Base-by-base conservation (phyloP, 768 basidiomycete species). In the Psilocybe subaeruginosa region DNA sequence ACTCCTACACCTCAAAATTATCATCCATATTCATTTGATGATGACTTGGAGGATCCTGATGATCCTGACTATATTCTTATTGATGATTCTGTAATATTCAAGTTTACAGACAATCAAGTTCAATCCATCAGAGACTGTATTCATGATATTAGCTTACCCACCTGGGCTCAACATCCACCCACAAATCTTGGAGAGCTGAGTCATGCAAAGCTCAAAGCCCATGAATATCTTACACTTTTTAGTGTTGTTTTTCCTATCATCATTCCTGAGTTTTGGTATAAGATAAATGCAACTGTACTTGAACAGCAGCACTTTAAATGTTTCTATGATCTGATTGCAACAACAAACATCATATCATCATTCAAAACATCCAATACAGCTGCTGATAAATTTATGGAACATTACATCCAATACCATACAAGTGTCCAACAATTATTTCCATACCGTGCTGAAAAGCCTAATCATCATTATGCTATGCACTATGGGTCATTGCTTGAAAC, bases 401-500 rank as follows among this genome's bases (percentile, higher is more conserved):
- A 70, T 39, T 74, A 68, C 61, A 39, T 66, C 16, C 16, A 61
- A 8, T 75, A 74, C 59, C 61, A 68, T 5, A n/a, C 56, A 33
- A 17, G 64, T 17, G 63, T 68, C 2, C 57, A 66, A 35, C 19
- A 55, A 0, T 57, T 75, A 8, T 74, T 70, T 62, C 66, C 69
- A 4, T 29, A 64, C 11, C 57, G 61, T 41, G 27, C 41, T 6
- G 67, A 69, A 27, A 60, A 62, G n/a, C 73, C 74, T 8, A 76
- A 76, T 60, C 70, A 75, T 50, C 74, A 76, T 50, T 76, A 66
- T 65, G 74, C 73, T 19, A 70, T 74, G 74, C 74, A 76, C 46
- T 68, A 71, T 67, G 66, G 57, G 11, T 55, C 60, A 7, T 50
- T 69, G 1, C 48, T 76, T 12, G 73, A 72, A 56, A 68, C 57